phyloP scores from a whole-genome alignment of 1,284 basidiomycete species.

The Neolentinus lepideus region DNA sequence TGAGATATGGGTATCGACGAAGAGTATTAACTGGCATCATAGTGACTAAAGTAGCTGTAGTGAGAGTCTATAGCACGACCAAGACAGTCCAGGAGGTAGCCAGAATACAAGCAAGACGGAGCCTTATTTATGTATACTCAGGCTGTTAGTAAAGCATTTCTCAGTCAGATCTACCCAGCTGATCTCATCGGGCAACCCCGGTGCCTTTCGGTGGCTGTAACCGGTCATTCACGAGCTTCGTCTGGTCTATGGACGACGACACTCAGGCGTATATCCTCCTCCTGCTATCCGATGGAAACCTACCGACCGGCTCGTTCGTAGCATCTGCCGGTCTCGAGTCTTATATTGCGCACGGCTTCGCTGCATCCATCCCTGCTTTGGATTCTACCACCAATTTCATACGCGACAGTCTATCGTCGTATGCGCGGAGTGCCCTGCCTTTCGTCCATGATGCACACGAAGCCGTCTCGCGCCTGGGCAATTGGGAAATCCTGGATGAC shows the following conservation, averaged over 20 bases:
- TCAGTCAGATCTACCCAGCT: too few species aligned
- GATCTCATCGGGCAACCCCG: too few species aligned
- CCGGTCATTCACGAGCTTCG: too few species aligned
- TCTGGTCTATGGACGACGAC: background rate
- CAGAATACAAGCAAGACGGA: too few species aligned
- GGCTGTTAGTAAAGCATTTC: too few species aligned
- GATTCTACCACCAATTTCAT: constrained; percentile 52
- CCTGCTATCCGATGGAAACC: constrained; percentile 73
- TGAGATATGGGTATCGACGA: background rate
- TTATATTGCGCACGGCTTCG: constrained; percentile 81
- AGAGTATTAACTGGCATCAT: background rate
- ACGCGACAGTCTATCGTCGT: constrained; percentile 64
- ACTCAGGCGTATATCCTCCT: constrained; percentile 56
- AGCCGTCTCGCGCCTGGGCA: constrained; percentile 18
- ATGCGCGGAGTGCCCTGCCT: constrained; percentile 66
- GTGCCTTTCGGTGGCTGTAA: too few species aligned
- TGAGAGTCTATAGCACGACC: too few species aligned
- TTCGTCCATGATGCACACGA: constrained; percentile 71
- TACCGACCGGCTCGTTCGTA: constrained; percentile 87
- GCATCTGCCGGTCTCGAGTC: constrained; percentile 92
- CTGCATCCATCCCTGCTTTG: constrained; percentile 28
- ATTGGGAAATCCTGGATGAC: constrained; percentile 5
- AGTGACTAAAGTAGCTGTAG: background rate
- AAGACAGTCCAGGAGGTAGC: too few species aligned
- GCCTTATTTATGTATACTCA: too few species aligned